Base-by-base conservation (phyloP, 345 rosid genomes). In the Erodium maritimum region DNA sequence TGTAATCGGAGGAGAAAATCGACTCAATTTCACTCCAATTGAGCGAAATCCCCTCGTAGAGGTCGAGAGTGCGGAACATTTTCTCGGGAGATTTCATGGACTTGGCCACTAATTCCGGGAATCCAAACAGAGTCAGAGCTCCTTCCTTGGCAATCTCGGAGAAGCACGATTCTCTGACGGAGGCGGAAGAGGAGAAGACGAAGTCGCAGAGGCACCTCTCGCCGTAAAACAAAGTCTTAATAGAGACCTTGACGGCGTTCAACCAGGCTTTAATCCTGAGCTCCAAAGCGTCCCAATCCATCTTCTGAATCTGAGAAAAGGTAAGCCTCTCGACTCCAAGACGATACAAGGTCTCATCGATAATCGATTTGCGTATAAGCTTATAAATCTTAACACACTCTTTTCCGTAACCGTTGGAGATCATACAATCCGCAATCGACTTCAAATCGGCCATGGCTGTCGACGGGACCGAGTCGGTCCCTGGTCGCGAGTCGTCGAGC, bases 401-500 rank as follows among this genome's bases (percentile, higher is more conserved):
- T 66, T 80, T 82, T 11, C 69, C 69, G 42, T 83, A 86, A 0
- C 96, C 96, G 0, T 79, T 29, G 0, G 76, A 65, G 19, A 68
- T 80, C 96, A 86, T 86, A 64, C 89, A 86, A 10, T 83, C 89
- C 0, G 87, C 88, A 19, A 88, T 86, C 34, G 76, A 64, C 46
- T 76, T 86, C 55, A 88, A 52, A 59, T 91, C 91, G 9, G 62
- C 66, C 65, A 79, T 52, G 11, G 71, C 79, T 0, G 73, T 74
- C 11, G 61, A 29, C 16, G 61, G 14, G 21, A 34, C 23, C 3
- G 57, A 34, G 19, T 34, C 61, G 17, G 29, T 74, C 10, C 69
- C n/a, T n/a, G n/a, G n/a, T n/a, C n/a, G n/a, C n/a, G n/a, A n/a
- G n/a, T n/a, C 69, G 17, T 58, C 73, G 50, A 55, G 64, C 17